These are phyloP conservation scores for Scedosporium aurantiacum DNA, from an alignment of 2,329 filamentous ascomycete species.

Conservation along the genomic window DNA sequence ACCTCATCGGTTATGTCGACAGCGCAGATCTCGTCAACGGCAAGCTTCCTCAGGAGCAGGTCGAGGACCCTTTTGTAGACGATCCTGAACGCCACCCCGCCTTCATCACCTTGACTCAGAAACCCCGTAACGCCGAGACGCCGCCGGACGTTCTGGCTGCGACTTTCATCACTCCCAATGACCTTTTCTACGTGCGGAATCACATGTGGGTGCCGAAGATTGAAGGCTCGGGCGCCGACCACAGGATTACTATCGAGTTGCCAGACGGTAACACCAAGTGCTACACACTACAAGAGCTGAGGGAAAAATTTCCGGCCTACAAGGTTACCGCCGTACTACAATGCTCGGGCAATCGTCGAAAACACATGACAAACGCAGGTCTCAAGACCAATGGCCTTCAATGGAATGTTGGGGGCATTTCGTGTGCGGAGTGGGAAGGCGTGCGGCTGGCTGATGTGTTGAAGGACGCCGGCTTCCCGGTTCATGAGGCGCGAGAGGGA, in stretches of 20 bases:
- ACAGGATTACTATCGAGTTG: constrained; percentile 43
- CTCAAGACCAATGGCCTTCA: constrained; percentile 44
- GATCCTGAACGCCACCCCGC: constrained; percentile 41
- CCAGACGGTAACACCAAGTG: constrained; percentile 39
- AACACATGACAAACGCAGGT: constrained; percentile 41
- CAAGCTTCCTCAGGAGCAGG: constrained; percentile 35
- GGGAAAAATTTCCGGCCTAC: constrained; percentile 35
- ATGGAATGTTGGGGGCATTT: constrained; percentile 49
- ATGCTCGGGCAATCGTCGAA: constrained; percentile 49
- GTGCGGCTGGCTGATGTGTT: constrained; percentile 44
- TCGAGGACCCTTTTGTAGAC: constrained; percentile 49
- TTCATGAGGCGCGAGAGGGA: constrained; percentile 21
- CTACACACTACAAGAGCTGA: constrained; percentile 45
- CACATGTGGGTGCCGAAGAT: constrained; percentile 52
- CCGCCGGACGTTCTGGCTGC: constrained; percentile 34
- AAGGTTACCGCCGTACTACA: constrained; percentile 45
- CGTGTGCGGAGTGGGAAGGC: constrained; percentile 48
- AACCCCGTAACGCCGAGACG: constrained; percentile 52
- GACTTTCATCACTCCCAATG: constrained; percentile 42
- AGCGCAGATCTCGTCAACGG: constrained; percentile 47
- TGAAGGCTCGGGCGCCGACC: constrained; percentile 22
- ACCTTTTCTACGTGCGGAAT: constrained; percentile 49
- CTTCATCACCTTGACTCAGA: constrained; percentile 39
- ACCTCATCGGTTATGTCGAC: constrained; percentile 51
- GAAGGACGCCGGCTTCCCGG: constrained; percentile 40